A percentile compares a stretch with the other conserved stretches of the same genome.
Conservation (phyloP, 176 grass and related monocot genomes). For the Musa acuminata region DNA sequence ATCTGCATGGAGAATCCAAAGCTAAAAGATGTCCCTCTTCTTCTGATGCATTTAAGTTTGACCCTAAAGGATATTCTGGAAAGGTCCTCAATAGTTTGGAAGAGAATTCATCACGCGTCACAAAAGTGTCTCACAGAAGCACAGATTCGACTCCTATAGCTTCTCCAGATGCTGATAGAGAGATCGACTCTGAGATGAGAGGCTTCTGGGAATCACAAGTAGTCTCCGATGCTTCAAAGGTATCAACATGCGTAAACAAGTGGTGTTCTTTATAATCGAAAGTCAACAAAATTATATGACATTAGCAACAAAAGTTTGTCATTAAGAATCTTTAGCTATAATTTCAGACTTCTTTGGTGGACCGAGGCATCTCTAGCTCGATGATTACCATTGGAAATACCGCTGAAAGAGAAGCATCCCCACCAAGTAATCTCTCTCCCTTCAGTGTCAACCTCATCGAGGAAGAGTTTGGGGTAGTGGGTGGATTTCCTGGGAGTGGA, state of each 20-base stretch:
- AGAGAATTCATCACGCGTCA: background rate
- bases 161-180: conserved; percentile 10
- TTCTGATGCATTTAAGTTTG: background rate
- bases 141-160: conserved; percentile 1
- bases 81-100: background rate
- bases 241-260: background rate
- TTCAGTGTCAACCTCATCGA: background rate
- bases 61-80: background rate
- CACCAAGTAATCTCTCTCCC: conserved; percentile 15
- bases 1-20: conserved; percentile 21
- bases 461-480: background rate
- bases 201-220: background rate
- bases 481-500: background rate
- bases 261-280: too few relatives aligned
- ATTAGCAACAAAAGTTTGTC: too few relatives aligned
- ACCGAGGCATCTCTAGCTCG: background rate
- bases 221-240: background rate
- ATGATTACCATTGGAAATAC: background rate
- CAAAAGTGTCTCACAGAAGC: background rate
- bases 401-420: conserved; percentile 2
- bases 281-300: too few relatives aligned
- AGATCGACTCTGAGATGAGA: background rate
- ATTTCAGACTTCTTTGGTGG: conserved; percentile 12
- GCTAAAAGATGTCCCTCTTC: conserved; percentile 1
- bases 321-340: background rate